Percentiles rank a stretch among this genome's conserved stretches.
These are phyloP conservation scores for Friedmanniomyces endolithicus DNA, from an alignment of 495 filamentous ascomycete genomes.

Conservation along the genomic window DNA sequence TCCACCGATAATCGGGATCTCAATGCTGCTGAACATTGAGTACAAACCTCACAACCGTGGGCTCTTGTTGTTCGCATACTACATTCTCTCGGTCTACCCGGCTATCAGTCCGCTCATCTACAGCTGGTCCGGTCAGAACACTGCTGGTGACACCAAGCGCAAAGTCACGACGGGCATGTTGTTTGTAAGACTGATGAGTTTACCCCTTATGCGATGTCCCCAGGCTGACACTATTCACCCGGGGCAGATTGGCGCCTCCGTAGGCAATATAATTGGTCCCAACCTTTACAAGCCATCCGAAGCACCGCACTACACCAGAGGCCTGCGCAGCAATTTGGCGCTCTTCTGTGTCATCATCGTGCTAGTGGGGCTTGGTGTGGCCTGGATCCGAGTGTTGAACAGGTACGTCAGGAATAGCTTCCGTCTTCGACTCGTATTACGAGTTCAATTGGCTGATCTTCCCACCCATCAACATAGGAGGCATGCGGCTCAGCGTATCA, in stretches of 20 bases:
- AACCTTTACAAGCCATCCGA: constrained; percentile 47
- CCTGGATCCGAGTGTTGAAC: constrained; percentile 41
- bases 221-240: too few species aligned
- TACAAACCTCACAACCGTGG: constrained; percentile 36
- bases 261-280: constrained; percentile 45
- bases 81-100: constrained; percentile 46
- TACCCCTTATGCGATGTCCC: too few species aligned
- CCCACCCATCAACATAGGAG: constrained; percentile 19
- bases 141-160: constrained; percentile 52
- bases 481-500: constrained; percentile 38
- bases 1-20: constrained; percentile 44
- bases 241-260: constrained; percentile 42
- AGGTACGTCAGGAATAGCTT: background rate
- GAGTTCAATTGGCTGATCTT: background rate
- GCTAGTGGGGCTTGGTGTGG: constrained; percentile 33
- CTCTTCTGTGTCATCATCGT: constrained; percentile 44
- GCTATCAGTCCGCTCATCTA: constrained; percentile 51
- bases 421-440: background rate
- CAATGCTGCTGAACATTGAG: constrained; percentile 41
- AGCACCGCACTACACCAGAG: constrained; percentile 41
- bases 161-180: constrained; percentile 47
- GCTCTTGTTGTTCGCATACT: constrained; percentile 45
- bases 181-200: too few species aligned
- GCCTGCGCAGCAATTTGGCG: constrained; percentile 43
- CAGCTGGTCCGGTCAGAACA: constrained; percentile 51